Evolutionary conservation across 371 early-diverging fungal genomes (phyloP), one percentile per base, ranked within the genome.

Genomic region (Mucor lusitanicus): DNA sequence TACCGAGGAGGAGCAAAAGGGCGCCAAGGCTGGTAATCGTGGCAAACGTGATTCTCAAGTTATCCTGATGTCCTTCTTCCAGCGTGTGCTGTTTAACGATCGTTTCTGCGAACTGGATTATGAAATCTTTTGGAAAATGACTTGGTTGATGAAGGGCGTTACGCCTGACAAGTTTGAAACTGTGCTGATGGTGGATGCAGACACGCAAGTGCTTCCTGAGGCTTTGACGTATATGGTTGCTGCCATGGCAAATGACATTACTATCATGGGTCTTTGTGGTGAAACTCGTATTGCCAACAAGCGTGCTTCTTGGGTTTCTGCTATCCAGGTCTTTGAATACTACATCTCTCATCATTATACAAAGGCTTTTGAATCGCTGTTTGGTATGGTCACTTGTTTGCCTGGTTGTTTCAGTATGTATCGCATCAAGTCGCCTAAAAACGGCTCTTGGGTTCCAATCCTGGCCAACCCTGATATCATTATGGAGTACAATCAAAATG

Each of bases 41-140:
- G 99, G 99, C 64, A 99, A 99, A 81, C 91, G 99, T 74, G 99
- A 99, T 83, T 97, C 97, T 27, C 99, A 99, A 80, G 90, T 99
- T 35, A 90, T 99, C 64, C 72, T 99, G 50, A 99, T 99, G 98
- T 88, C 91, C 35, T 99, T 98, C 87, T 92, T 99, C 75, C 88
- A 92, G 68, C 92, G 94, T 64, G 90, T 97, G 25, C 83, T 94
- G 62, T 97, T 96, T 77, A 90, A 96, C 66, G 97, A 97, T 71
- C 92, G 95, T 37, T 88, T 99, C 88, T 95, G 93, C 9, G 92
- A 95, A 58, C 83, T 99, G 28, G 99, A 99, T 75, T 94, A 91
- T 70, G 99, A 98, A 54, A 82, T 99, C 33, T 99, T 96, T 76
- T 88, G 90, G 81, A 95, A 96, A 72, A 90, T 99, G 76, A 89